Evolutionary conservation across 1,284 basidiomycete genomes (phyloP).

Genomic region (Fomitopsis palustris): DNA sequence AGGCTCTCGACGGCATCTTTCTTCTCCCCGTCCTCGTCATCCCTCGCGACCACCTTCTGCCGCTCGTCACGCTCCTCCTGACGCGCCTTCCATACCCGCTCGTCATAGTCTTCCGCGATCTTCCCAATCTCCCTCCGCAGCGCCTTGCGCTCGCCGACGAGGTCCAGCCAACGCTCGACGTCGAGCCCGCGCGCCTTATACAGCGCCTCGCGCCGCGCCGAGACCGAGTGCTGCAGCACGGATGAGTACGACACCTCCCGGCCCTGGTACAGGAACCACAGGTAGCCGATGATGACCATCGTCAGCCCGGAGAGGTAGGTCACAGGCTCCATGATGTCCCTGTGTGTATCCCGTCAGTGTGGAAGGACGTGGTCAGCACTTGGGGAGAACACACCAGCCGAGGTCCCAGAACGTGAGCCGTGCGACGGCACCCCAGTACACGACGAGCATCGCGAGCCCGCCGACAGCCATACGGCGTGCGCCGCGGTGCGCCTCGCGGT

Average conservation of each 20-base stretch:
- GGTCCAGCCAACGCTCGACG: conserved; percentile 58
- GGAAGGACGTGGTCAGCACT: not conserved
- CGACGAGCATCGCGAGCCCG: conserved; percentile 55
- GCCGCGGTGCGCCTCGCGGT: conserved; percentile 51
- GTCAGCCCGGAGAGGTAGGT: conserved; percentile 61
- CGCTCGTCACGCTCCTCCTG: conserved; percentile 21
- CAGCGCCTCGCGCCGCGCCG: conserved; percentile 50
- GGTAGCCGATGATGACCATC: conserved; percentile 55
- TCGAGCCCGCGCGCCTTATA: conserved; percentile 61
- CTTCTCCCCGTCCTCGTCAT: not conserved
- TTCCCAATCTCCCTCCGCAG: conserved; percentile 51
- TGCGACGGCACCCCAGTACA: conserved; percentile 63
- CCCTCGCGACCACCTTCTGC: not conserved
- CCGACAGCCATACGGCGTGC: conserved; percentile 54
- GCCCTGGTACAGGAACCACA: conserved; percentile 64
- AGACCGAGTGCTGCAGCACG: conserved; percentile 52
- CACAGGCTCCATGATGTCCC: conserved; percentile 71
- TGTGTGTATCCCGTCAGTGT: conserved; percentile 17
- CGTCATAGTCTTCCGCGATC: conserved; percentile 62
- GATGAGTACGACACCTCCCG: conserved; percentile 69
- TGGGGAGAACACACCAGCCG: conserved; percentile 40
- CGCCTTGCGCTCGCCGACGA: conserved; percentile 47
- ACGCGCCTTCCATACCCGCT: conserved; percentile 31
- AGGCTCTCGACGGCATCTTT: not conserved
- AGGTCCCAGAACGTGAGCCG: conserved; percentile 64